phyloP scores from a whole-genome alignment of 805 yeast genomes.

The Spathaspora sp. region DNA sequence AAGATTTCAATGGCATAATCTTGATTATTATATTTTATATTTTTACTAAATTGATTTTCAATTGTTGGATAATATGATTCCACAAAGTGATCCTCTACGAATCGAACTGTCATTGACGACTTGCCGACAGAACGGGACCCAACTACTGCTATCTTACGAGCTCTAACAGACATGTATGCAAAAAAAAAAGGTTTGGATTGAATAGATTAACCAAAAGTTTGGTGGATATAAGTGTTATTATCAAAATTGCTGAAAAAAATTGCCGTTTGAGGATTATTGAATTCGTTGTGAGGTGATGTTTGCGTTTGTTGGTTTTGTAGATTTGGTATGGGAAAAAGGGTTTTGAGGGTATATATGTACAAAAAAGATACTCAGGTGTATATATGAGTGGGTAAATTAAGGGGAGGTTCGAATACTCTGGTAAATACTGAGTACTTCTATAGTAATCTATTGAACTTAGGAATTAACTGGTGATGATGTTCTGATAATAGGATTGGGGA shows the following conservation, averaged over 20 bases:
- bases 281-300: neutral
- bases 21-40: constrained; percentile 63
- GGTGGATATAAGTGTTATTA: neutral
- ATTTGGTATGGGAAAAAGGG: neutral
- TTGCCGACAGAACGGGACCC: constrained; percentile 89
- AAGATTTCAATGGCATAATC: constrained; percentile 79
- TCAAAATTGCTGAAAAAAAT: neutral
- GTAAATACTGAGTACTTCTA: neutral
- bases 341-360: neutral
- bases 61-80: constrained; percentile 90
- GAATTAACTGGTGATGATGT: neutral
- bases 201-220: neutral
- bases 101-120: constrained; percentile 79
- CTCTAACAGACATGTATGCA: constrained; percentile 33
- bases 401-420: neutral
- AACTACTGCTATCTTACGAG: constrained; percentile 78
- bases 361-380: neutral
- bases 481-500: neutral
- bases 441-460: neutral
- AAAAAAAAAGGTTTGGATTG: neutral
- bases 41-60: constrained; percentile 77
- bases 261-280: neutral
- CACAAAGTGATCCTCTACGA: constrained; percentile 83
- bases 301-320: neutral
- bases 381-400: neutral